phyloP scores from a whole-genome alignment of 257 asterid genomes.

The Striga asiatica region DNA sequence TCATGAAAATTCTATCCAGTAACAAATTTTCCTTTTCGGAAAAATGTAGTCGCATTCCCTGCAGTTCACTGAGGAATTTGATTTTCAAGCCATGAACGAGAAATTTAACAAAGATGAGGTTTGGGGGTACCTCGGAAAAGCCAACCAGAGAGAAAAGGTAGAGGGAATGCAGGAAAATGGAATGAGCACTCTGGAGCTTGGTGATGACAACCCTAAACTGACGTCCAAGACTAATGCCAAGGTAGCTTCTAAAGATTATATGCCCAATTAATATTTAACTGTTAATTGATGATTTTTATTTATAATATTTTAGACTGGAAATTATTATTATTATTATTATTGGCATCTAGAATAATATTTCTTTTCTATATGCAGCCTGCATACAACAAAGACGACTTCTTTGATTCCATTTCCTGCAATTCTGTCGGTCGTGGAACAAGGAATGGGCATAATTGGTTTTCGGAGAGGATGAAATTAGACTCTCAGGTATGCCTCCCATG shows the following conservation, averaged over 20 bases:
- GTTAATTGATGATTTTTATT: neutral
- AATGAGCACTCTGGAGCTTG: slow-evolving; percentile 16
- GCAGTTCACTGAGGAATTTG: slow-evolving; percentile 52
- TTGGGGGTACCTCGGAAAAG: slow-evolving; percentile 67
- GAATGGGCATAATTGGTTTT: slow-evolving; percentile 38
- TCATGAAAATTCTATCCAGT: neutral
- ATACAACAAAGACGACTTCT: slow-evolving; percentile 69
- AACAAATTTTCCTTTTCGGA: neutral
- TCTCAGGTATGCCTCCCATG: slow-evolving; percentile 36
- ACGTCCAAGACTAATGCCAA: slow-evolving; percentile 28
- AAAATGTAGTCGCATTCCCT: slow-evolving; percentile 28
- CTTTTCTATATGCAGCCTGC: slow-evolving; percentile 50
- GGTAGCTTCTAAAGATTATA: slow-evolving; percentile 27
- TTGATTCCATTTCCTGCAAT: slow-evolving; percentile 61
- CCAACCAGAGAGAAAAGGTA: slow-evolving; percentile 30
- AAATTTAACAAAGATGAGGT: slow-evolving; percentile 74
- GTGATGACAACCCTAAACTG: slow-evolving; percentile 27
- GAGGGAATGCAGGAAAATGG: slow-evolving; percentile 25
- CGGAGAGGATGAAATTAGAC: slow-evolving; percentile 38
- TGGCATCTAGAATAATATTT: no score
- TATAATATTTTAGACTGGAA: neutral
- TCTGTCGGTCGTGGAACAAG: slow-evolving; percentile 38
- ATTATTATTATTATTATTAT: neutral
- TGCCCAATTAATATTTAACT: neutral
- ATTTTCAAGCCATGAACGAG: slow-evolving; percentile 76